These are phyloP conservation scores for Wickerhamiella azyma DNA, from an alignment of 805 yeast genomes.

Conservation along the genomic window DNA sequence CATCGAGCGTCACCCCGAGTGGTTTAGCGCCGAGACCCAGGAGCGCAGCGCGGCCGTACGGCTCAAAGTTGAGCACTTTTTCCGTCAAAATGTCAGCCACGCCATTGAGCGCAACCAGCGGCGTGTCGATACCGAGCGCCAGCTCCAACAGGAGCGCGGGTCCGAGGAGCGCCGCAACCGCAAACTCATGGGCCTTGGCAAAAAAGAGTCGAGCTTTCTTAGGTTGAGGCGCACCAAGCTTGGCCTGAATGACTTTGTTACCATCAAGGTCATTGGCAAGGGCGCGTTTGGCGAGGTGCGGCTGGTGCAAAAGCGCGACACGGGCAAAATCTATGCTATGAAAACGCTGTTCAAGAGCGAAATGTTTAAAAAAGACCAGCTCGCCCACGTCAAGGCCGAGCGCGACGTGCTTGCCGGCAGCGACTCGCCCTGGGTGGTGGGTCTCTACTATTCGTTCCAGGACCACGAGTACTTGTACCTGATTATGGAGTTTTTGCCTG, in stretches of 20 bases:
- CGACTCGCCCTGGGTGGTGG: slow-evolving; percentile 81
- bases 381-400: slow-evolving; percentile 92
- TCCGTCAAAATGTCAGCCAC: slow-evolving; percentile 72
- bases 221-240: slow-evolving; percentile 74
- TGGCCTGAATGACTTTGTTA: slow-evolving; percentile 64
- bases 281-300: slow-evolving; percentile 98
- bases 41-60: slow-evolving; percentile 78
- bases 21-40: slow-evolving; percentile 56
- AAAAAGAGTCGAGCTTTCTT: slow-evolving; percentile 75
- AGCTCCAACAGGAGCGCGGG: slow-evolving; percentile 51
- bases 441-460: slow-evolving; percentile 69
- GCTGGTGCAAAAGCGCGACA: slow-evolving; percentile 81
- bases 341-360: slow-evolving; percentile 80
- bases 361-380: slow-evolving; percentile 87
- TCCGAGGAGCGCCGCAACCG: slow-evolving; percentile 78
- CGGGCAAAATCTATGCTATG: slow-evolving; percentile 90
- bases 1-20: slow-evolving; percentile 76
- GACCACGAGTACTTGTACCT: slow-evolving; percentile 60
- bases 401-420: slow-evolving; percentile 88
- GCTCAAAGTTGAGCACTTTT: slow-evolving; percentile 68
- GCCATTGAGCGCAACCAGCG: slow-evolving; percentile 95
- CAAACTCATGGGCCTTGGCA: slow-evolving; percentile 69
- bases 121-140: slow-evolving; percentile 69
- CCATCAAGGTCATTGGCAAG: slow-evolving; percentile 85
- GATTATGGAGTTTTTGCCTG: slow-evolving; percentile 74